Evolutionary conservation across 1,139 yeast genomes (phyloP).

Genomic region (Candida sanyaensis): DNA sequence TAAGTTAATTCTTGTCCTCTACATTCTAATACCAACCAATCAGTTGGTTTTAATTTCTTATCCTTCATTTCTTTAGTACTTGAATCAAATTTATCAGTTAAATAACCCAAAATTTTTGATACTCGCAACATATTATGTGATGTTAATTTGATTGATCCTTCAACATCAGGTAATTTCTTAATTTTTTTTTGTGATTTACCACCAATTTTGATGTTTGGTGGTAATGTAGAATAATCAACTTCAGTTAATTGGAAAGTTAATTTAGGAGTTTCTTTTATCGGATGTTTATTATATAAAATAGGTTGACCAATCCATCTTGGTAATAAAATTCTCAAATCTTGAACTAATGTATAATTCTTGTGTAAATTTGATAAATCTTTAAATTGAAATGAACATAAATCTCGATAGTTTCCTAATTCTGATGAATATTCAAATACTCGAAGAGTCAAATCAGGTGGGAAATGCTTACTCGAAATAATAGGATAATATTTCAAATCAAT

Average conservation of each 20-base stretch:
- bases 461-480: constrained; percentile 23
- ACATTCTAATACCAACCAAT: constrained; percentile 75
- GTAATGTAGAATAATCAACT: constrained; percentile 35
- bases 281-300: constrained; percentile 60
- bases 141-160: constrained; percentile 60
- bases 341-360: constrained; percentile 28
- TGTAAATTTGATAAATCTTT: constrained; percentile 33
- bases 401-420: constrained; percentile 59
- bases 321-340: constrained; percentile 51
- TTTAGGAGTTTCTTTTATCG: constrained; percentile 62
- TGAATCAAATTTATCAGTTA: constrained; percentile 67
- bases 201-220: constrained; percentile 36
- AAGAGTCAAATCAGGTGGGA: constrained; percentile 51
- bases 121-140: constrained; percentile 84
- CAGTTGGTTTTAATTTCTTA: constrained; percentile 45
- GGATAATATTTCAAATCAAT: constrained; percentile 33
- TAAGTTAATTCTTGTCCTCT: constrained; percentile 64
- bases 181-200: constrained; percentile 44
- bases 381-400: constrained; percentile 54
- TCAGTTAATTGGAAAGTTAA: constrained; percentile 68
- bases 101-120: constrained; percentile 65
- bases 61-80: constrained; percentile 57
- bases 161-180: constrained; percentile 49
- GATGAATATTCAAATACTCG: constrained; percentile 56
- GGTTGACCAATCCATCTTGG: constrained; percentile 86